Percentiles rank a stretch among this genome's conserved stretches.
Conservation (phyloP, 2,329 filamentous ascomycete species). For the Colletotrichum magnum region DNA sequence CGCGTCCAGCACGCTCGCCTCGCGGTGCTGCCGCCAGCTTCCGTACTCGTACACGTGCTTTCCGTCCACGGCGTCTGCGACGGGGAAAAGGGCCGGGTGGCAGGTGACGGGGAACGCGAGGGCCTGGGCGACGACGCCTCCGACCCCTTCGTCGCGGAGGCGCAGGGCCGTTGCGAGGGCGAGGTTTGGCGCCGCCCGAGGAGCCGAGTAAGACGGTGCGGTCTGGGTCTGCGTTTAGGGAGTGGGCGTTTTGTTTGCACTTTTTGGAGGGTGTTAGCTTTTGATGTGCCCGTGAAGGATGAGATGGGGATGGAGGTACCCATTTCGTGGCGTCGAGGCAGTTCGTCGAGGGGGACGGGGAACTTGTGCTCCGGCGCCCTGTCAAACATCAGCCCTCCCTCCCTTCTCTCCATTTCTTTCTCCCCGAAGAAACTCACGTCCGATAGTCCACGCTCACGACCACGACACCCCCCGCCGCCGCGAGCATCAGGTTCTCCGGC, state of each 20-base stretch:
- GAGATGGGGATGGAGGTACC: conserved; percentile 43
- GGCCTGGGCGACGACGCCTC: conserved; percentile 51
- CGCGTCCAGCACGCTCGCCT: conserved; percentile 49
- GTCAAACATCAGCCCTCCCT: neutral
- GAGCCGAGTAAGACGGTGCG: conserved; percentile 53
- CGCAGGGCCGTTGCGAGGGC: conserved; percentile 49
- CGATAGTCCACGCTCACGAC: conserved; percentile 56
- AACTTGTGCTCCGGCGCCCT: conserved; percentile 56
- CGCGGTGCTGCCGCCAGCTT: conserved; percentile 51
- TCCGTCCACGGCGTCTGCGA: conserved; percentile 38
- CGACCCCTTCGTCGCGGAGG: conserved; percentile 49
- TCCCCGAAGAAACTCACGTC: conserved; percentile 45
- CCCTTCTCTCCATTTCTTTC: too few species aligned
- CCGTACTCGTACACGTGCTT: conserved; percentile 49
- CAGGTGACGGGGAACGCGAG: conserved; percentile 53
- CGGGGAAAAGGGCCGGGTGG: conserved; percentile 53
- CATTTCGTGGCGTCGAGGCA: conserved; percentile 54
- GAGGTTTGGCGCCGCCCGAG: conserved; percentile 53
- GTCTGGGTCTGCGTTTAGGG: conserved; percentile 50
- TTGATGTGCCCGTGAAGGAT: too few species aligned
- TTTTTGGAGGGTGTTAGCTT: conserved; percentile 20
- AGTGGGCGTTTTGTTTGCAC: conserved; percentile 48
- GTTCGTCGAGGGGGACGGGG: conserved; percentile 53
- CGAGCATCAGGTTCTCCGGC: conserved; percentile 52
- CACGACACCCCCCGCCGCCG: conserved; percentile 50